Conservation (phyloP, 2,329 filamentous ascomycete genomes). For the Fusarium newnesense region DNA sequence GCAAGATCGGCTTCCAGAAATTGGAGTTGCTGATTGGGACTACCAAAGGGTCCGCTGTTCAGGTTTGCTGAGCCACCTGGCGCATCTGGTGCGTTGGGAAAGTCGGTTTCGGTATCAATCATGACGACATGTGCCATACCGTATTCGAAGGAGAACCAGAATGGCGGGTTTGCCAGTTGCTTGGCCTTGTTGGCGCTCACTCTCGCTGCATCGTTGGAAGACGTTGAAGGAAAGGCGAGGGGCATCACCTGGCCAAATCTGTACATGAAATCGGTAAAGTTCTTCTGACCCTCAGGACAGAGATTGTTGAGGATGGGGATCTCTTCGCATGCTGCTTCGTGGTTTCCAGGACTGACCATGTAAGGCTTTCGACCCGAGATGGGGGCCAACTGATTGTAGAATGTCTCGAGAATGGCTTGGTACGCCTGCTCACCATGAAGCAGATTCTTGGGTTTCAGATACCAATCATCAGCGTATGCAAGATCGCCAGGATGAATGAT, state of each 20-base stretch:
- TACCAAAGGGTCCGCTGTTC: constrained; percentile 16
- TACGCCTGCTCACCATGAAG: constrained; percentile 18
- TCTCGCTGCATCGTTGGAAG: background rate
- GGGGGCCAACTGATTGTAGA: constrained; percentile 17
- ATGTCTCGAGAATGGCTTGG: constrained; percentile 17
- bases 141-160: constrained; percentile 43
- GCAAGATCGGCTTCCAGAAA: constrained; percentile 49
- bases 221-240: constrained; percentile 5
- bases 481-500: constrained; percentile 23
- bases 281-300: constrained; percentile 25
- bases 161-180: constrained; percentile 28
- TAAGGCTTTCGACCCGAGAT: constrained; percentile 18
- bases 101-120: constrained; percentile 56
- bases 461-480: constrained; percentile 18
- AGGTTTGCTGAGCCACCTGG: constrained; percentile 21
- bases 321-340: constrained; percentile 24
- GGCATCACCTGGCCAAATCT: constrained; percentile 14
- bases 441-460: constrained; percentile 17
- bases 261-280: constrained; percentile 29
- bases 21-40: constrained; percentile 15
- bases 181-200: constrained; percentile 30
- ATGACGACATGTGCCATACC: constrained; percentile 45
- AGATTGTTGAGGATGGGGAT: constrained; percentile 11
- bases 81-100: constrained; percentile 14
- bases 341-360: constrained; percentile 24